Conservation (phyloP, 2,329 filamentous ascomycete species). For the Colletotrichum paranaense region DNA sequence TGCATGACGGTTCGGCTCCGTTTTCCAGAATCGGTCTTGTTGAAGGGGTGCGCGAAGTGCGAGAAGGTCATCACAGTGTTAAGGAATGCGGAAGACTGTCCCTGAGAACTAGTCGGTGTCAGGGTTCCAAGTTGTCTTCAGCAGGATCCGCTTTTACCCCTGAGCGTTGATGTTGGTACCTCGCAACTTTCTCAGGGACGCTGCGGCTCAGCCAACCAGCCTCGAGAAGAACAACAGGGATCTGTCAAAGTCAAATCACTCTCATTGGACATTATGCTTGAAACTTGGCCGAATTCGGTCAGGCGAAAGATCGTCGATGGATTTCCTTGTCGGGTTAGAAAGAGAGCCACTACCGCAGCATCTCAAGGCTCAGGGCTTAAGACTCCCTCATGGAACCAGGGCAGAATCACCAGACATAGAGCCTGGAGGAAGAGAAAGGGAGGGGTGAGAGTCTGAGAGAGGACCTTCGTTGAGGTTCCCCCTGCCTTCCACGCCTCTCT, state of each 20-base stretch:
- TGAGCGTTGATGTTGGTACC: constrained; percentile 36
- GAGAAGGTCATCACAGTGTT: constrained; percentile 19
- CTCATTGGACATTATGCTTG: constrained; percentile 35
- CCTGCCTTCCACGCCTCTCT: constrained; percentile 19
- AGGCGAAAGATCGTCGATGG: constrained; percentile 37
- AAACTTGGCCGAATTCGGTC: constrained; percentile 34
- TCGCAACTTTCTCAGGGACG: constrained; percentile 22
- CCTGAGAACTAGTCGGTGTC: neutral
- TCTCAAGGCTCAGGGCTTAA: constrained; percentile 8
- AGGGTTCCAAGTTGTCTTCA: constrained; percentile 33
- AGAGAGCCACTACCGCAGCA: constrained; percentile 9
- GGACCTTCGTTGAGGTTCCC: constrained; percentile 8
- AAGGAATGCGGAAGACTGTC: constrained; percentile 16
- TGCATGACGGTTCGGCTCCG: constrained; percentile 32
- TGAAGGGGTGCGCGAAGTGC: constrained; percentile 7
- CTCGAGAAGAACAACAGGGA: neutral
- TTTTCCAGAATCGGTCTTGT: constrained; percentile 21
- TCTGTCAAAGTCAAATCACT: neutral
- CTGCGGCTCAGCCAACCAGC: constrained; percentile 26
- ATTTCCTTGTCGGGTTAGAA: constrained; percentile 35
- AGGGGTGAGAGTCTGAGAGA: neutral
- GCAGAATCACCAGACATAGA: constrained; percentile 8
- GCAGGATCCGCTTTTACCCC: constrained; percentile 40
- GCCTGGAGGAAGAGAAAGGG: neutral
- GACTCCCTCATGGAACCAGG: neutral